Conservation (phyloP, 2,329 filamentous ascomycete genomes). For the Bisporella sp. region DNA sequence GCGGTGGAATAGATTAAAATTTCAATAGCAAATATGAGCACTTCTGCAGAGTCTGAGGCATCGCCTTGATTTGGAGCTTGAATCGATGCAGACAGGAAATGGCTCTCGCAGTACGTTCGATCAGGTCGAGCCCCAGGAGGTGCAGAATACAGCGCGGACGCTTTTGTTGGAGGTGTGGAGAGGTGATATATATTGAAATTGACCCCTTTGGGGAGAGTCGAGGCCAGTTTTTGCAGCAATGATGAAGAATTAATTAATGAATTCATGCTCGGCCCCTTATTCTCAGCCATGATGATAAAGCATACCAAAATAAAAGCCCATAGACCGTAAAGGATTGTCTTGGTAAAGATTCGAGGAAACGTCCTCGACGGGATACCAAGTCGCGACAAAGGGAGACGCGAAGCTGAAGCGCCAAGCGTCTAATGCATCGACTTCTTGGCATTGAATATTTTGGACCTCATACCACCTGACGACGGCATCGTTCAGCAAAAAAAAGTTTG, state of each 20-base stretch:
- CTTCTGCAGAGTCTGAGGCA: slow-evolving; percentile 23
- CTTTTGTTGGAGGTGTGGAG: slow-evolving; percentile 72
- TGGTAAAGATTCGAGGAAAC: neutral
- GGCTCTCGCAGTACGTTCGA: slow-evolving; percentile 78
- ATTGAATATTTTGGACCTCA: too few relatives aligned
- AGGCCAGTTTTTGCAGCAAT: slow-evolving; percentile 23
- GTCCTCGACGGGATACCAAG: slow-evolving; percentile 1
- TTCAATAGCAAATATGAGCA: slow-evolving; percentile 79
- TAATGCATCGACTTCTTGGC: too few relatives aligned
- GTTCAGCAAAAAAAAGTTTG: neutral
- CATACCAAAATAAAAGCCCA: slow-evolving; percentile 15
- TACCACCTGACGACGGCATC: too few relatives aligned
- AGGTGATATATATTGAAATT: slow-evolving; percentile 74
- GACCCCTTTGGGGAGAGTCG: slow-evolving; percentile 43
- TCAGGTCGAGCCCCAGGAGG: slow-evolving; percentile 66
- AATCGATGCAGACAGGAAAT: slow-evolving; percentile 61
- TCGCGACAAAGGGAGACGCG: slow-evolving; percentile 14
- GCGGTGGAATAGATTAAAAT: slow-evolving; percentile 80
- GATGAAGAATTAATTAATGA: slow-evolving; percentile 17
- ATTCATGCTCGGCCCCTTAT: slow-evolving; percentile 14
- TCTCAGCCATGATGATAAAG: slow-evolving; percentile 24
- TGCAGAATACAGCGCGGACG: slow-evolving; percentile 71
- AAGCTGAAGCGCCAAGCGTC: neutral
- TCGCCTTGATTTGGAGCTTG: slow-evolving; percentile 15
- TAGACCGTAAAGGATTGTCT: slow-evolving; percentile 3